phyloP scores from a whole-genome alignment of 2,329 filamentous ascomycete species.

The Trichoderma lentiforme region DNA sequence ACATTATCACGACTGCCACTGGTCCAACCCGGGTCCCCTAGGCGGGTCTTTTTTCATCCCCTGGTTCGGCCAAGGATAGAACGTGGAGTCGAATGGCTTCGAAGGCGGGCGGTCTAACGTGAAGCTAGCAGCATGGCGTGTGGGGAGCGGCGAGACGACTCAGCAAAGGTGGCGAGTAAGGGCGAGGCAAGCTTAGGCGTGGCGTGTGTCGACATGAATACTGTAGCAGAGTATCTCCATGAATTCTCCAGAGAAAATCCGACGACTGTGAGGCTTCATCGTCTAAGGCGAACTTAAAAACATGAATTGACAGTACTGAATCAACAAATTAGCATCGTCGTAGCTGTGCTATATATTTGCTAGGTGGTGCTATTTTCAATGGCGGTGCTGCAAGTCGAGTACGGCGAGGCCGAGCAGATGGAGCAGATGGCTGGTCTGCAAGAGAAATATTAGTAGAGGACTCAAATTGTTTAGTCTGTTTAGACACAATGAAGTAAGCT shows the following conservation, averaged over 20 bases:
- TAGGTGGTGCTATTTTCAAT: background rate
- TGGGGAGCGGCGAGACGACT: slow-evolving; percentile 1
- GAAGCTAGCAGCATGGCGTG: slow-evolving; percentile 4
- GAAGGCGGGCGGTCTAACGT: background rate
- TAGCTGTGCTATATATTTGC: background rate
- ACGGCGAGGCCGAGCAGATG: background rate
- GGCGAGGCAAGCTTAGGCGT: background rate
- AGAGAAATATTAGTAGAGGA: background rate
- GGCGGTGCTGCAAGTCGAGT: background rate
- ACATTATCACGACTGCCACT: slow-evolving; percentile 13
- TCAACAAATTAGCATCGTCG: background rate
- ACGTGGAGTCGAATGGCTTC: slow-evolving; percentile 5
- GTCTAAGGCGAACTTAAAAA: too few relatives aligned
- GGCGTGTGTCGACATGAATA: background rate
- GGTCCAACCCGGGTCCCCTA: background rate
- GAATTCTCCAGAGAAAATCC: background rate
- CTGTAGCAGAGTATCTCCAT: background rate
- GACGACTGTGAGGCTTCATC: background rate
- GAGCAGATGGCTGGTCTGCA: background rate
- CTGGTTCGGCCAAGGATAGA: slow-evolving; percentile 5
- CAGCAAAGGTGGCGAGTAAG: background rate
- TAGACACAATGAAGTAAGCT: background rate
- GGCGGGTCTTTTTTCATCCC: slow-evolving; percentile 2
- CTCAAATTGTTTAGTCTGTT: background rate
- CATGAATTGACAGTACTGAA: too few relatives aligned